Evolutionary conservation across 371 early-diverging fungal genomes (phyloP).

Genomic region (Mortierella sp.): DNA sequence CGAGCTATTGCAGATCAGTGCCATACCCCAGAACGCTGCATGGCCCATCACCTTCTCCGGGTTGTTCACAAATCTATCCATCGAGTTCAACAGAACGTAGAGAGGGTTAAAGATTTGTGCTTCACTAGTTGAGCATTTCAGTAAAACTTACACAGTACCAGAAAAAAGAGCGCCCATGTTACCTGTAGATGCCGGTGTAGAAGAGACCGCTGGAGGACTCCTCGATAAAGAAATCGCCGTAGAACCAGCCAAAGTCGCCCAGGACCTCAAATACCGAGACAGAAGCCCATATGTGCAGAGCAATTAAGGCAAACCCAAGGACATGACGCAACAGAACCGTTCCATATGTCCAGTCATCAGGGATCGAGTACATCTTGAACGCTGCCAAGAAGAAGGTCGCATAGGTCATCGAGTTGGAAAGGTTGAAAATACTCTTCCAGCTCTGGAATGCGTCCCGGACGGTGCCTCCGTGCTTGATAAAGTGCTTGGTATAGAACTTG

Average conservation of each 20-base stretch:
- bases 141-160: neutral
- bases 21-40: constrained; percentile 91
- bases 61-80: constrained; percentile 82
- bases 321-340: constrained; percentile 81
- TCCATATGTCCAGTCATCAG: constrained; percentile 79
- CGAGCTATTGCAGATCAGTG: constrained; percentile 85
- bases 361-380: constrained; percentile 79
- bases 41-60: constrained; percentile 93
- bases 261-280: constrained; percentile 88
- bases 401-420: constrained; percentile 90
- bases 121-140: neutral
- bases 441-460: constrained; percentile 89
- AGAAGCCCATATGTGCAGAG: constrained; percentile 89
- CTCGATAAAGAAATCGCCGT: constrained; percentile 90
- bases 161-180: constrained; percentile 19
- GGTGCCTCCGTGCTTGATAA: constrained; percentile 91
- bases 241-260: constrained; percentile 95
- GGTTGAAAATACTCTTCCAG: constrained; percentile 96
- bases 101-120: neutral
- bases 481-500: constrained; percentile 92
- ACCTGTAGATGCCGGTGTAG: constrained; percentile 90
- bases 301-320: constrained; percentile 81
- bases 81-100: constrained; percentile 15
- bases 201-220: constrained; percentile 72
- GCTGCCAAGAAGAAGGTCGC: constrained; percentile 85